phyloP scores from a whole-genome alignment of 2,329 filamentous ascomycete genomes.

The Didymellaceae sp. region DNA sequence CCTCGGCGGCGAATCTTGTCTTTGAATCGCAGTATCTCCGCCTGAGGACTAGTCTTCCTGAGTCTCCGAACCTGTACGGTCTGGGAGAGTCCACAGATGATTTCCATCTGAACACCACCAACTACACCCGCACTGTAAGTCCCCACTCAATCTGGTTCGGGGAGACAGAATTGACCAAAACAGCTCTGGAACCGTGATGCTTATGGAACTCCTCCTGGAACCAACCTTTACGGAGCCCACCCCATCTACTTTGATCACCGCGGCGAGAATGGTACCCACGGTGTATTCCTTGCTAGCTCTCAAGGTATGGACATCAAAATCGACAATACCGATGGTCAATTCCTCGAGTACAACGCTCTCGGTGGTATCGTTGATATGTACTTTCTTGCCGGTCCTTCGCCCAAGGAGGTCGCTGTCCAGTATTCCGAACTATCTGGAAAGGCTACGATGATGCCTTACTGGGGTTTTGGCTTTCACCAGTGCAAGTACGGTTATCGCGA shows the following conservation, averaged over 20 bases:
- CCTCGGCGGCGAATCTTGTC: conserved; percentile 69
- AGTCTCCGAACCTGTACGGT: conserved; percentile 74
- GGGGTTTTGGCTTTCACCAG: conserved; percentile 59
- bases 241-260: conserved; percentile 79
- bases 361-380: conserved; percentile 79
- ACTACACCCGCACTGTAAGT: conserved; percentile 65
- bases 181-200: conserved; percentile 74
- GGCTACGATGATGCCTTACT: conserved; percentile 59
- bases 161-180: conserved; percentile 35
- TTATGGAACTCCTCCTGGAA: conserved; percentile 63
- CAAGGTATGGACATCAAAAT: conserved; percentile 74
- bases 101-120: conserved; percentile 69
- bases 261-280: conserved; percentile 50
- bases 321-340: conserved; percentile 69
- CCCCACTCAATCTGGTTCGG: conserved; percentile 22
- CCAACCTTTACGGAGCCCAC: conserved; percentile 76
- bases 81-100: conserved; percentile 78
- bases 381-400: conserved; percentile 57
- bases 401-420: conserved; percentile 55
- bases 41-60: conserved; percentile 72
- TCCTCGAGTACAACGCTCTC: conserved; percentile 78
- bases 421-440: conserved; percentile 57
- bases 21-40: conserved; percentile 80
- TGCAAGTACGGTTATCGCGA: conserved; percentile 61
- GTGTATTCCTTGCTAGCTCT: conserved; percentile 45